These are phyloP conservation scores for Zalaria sp. DNA, from an alignment of 2,329 filamentous ascomycete species.

Conservation along the genomic window DNA sequence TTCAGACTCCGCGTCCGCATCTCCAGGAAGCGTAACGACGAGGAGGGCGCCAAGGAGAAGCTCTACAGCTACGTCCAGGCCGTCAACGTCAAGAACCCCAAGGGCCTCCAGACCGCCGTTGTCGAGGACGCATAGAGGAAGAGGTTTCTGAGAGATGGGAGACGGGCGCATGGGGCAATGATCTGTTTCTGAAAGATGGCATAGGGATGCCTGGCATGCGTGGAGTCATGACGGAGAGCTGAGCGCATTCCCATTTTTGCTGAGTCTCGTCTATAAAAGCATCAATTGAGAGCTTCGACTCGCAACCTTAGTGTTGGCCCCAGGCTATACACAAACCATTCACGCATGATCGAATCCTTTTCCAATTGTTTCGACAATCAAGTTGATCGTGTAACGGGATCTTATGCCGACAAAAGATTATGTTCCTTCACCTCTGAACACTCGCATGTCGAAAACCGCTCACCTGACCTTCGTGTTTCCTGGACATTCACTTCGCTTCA, in stretches of 20 bases:
- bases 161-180: neutral
- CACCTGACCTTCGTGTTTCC: no score
- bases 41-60: conserved; percentile 99
- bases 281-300: neutral
- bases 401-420: no score
- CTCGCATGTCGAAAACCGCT: no score
- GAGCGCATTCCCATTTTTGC: neutral
- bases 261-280: neutral
- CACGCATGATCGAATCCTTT: no score
- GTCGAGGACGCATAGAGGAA: conserved; percentile 49
- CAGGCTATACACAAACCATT: no score
- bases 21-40: conserved; percentile 98
- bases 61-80: conserved; percentile 99
- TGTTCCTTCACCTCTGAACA: no score
- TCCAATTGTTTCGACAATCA: no score
- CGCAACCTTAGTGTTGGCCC: neutral
- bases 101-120: conserved; percentile 86
- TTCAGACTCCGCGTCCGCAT: conserved; percentile 97
- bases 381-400: no score
- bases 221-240: neutral
- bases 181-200: neutral
- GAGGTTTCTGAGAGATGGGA: neutral
- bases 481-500: no score
- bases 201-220: neutral
- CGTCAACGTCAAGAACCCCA: conserved; percentile 98